Percentiles rank a stretch among this genome's conserved stretches.
These are phyloP conservation scores for Turritis glabra DNA, from an alignment of 345 rosid species.

Conservation along the genomic window DNA sequence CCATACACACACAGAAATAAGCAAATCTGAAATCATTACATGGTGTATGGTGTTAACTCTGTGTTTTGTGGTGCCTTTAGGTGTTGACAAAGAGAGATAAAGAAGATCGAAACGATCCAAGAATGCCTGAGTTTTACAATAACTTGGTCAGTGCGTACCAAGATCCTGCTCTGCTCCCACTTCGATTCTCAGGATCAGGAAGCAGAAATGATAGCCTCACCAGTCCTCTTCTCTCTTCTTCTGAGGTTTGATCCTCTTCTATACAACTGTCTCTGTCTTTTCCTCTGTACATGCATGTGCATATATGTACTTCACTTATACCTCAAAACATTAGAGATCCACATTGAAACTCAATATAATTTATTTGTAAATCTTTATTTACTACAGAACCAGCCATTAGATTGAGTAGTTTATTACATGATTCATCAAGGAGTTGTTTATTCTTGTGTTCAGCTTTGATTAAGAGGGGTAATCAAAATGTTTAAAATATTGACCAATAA, in stretches of 20 bases:
- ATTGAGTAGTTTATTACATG: not conserved
- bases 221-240: slow-evolving; percentile 66
- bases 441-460: not conserved
- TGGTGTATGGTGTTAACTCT: not conserved
- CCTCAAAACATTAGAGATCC: slow-evolving; percentile 15
- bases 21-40: not conserved
- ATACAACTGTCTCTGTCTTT: not conserved
- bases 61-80: slow-evolving; percentile 41
- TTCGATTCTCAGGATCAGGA: slow-evolving; percentile 52
- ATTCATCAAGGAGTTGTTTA: not conserved
- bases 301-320: slow-evolving; percentile 14
- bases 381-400: slow-evolving; percentile 8
- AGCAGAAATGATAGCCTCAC: slow-evolving; percentile 50
- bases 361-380: not conserved
- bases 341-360: slow-evolving; percentile 1
- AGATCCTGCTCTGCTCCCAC: slow-evolving; percentile 78
- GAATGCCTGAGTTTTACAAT: slow-evolving; percentile 62
- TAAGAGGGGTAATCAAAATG: not conserved
- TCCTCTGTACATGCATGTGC: slow-evolving; percentile 19
- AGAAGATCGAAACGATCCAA: slow-evolving; percentile 56
- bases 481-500: not conserved
- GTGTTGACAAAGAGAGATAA: slow-evolving; percentile 75
- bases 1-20: not conserved
- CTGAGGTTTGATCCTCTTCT: slow-evolving; percentile 38
- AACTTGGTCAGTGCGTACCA: slow-evolving; percentile 62